Evolutionary conservation across 2,329 filamentous ascomycete species (phyloP), one percentile per base, ranked within the genome.

Genomic region (Setomelanomma holmii): DNA sequence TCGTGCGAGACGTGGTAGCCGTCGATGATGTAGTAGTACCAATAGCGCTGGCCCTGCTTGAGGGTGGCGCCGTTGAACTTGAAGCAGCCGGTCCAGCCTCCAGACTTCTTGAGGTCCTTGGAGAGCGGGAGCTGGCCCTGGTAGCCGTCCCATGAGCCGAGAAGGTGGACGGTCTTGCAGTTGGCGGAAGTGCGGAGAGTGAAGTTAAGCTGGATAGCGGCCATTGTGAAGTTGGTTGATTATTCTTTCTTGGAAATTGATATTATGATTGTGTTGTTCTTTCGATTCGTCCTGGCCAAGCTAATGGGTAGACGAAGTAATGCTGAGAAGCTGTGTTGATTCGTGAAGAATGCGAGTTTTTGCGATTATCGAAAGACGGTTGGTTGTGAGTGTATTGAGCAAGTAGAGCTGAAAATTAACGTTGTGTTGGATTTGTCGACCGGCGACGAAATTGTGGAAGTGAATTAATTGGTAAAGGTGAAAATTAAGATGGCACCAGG

Each of bases 1-100:
- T 98, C 95, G 84, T 98, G 93, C 57, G 93, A 93, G 76, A 96
- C 89, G 78, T 97, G 93, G 86, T 97, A 97, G 68, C 95, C 95
- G 77, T 99, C 95, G 78, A 98, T 95, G 87, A 98, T 97, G 85
- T 97, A 99, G 87, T 99, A 99, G 88, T 98, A 99, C 95, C 95
- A 99, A 87, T 98, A 98, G 75, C 93, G 89, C 76, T 91, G 87
- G 75, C 93, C 92, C 68, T 91, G 83, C 82, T 93, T 88, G 69
- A 98, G 85, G 55, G 91, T 93, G 58, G 86, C 80, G 75, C 89
- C 89, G 80, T 95, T 90, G 82, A 99, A 97, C 80, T 91, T 89
- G 84, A 99, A 97, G 71, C 91, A 96, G 73, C 93, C 95, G 77
- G 93, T 90, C 92, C 93, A 98, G 67, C 89, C 89, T 74, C 92